A percentile compares a stretch with the other conserved stretches of the same genome.
Evolutionary conservation across 768 basidiomycete species (phyloP).

Genomic region (Tulasnella calospora): DNA sequence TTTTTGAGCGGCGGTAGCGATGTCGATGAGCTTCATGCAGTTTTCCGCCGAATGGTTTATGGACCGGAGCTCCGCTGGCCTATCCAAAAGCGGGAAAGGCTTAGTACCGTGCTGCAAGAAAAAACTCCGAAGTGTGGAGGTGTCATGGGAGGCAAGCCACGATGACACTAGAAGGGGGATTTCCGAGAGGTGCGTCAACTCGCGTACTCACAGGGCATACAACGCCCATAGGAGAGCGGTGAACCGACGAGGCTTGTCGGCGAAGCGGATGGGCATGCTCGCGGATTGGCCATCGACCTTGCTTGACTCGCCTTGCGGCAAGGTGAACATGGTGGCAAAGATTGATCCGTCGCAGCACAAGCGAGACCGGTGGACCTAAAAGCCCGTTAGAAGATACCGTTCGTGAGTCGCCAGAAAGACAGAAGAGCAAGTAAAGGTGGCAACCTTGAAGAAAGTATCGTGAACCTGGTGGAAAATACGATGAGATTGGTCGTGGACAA

Average conservation of each 20-base stretch:
- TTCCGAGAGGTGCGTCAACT: background rate
- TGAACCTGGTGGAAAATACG: constrained; percentile 4
- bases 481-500: background rate
- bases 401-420: background rate
- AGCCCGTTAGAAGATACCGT: background rate
- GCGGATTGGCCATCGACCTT: constrained; percentile 4
- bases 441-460: constrained; percentile 25
- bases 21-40: constrained; percentile 22
- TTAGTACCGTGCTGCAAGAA: background rate
- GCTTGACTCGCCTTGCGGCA: constrained; percentile 11
- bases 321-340: constrained; percentile 21
- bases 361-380: constrained; percentile 22
- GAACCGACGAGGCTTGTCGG: constrained; percentile 23
- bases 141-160: constrained; percentile 10
- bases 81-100: background rate
- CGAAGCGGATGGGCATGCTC: constrained; percentile 17
- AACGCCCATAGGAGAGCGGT: constrained; percentile 22
- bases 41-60: constrained; percentile 17
- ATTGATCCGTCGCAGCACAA: constrained; percentile 22
- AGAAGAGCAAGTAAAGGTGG: background rate
- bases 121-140: background rate
- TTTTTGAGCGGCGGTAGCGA: constrained; percentile 24
- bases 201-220: constrained; percentile 24
- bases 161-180: background rate
- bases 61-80: constrained; percentile 23